These are phyloP conservation scores for Gastrolobium villosum DNA, from an alignment of 306 rosid species.

Conservation along the genomic window DNA sequence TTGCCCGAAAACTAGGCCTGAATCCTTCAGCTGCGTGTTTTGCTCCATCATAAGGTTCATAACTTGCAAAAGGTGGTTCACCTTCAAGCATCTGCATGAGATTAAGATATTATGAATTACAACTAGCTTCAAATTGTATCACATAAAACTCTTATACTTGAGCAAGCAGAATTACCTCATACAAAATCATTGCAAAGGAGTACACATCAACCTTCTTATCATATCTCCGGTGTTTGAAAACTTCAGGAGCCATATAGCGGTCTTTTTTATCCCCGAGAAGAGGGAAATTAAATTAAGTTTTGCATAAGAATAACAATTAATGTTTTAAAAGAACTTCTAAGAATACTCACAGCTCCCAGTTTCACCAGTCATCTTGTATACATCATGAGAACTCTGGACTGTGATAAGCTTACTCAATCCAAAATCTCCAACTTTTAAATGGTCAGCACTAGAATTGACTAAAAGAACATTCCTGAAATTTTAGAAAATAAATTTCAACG, in stretches of 20 bases:
- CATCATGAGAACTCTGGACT: constrained; percentile 89
- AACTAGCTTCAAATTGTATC: constrained; percentile 30
- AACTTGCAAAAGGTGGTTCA: constrained; percentile 82
- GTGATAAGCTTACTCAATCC: constrained; percentile 98
- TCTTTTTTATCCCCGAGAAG: constrained; percentile 64
- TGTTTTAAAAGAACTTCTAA: constrained; percentile 25
- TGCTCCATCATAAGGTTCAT: constrained; percentile 95
- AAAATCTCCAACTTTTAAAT: constrained; percentile 96
- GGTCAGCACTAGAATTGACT: constrained; percentile 96
- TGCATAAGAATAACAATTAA: constrained; percentile 17
- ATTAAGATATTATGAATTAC: constrained; percentile 44
- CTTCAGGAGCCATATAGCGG: constrained; percentile 99
- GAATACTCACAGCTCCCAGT: constrained; percentile 97
- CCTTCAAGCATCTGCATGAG: constrained; percentile 96
- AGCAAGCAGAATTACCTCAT: constrained; percentile 74
- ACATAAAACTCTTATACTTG: constrained; percentile 32
- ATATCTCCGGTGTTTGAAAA: constrained; percentile 89
- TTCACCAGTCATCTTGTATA: constrained; percentile 99
- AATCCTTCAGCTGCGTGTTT: constrained; percentile 88
- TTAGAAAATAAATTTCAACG: constrained; percentile 42
- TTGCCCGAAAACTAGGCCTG: constrained; percentile 78
- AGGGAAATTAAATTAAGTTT: constrained; percentile 37
- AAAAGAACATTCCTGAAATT: constrained; percentile 92
- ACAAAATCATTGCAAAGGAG: constrained; percentile 94
- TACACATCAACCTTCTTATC: constrained; percentile 97